Conservation (phyloP, 768 basidiomycete genomes). For the Podaxis sp. region DNA sequence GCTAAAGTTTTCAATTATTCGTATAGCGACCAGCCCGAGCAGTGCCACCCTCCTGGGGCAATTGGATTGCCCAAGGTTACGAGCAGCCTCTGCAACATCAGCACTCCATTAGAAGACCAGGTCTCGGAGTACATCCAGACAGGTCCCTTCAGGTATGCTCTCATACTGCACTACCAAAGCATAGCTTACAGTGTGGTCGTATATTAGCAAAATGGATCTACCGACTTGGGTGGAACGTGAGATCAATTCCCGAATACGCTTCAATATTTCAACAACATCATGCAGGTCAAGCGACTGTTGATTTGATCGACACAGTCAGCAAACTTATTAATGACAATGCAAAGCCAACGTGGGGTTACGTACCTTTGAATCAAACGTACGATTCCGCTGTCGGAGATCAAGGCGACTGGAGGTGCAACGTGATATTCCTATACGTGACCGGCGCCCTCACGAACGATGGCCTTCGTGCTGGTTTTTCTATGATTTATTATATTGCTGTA, state of each 20-base stretch:
- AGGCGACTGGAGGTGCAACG: background rate
- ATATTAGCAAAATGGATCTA: background rate
- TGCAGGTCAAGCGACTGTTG: background rate
- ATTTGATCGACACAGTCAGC: background rate
- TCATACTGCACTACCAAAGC: too few relatives aligned
- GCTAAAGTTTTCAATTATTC: too few relatives aligned
- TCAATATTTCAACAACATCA: background rate
- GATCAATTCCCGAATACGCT: background rate
- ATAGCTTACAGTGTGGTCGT: background rate
- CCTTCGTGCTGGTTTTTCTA: background rate
- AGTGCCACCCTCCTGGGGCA: too few relatives aligned
- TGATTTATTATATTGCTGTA: background rate
- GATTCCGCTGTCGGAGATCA: background rate
- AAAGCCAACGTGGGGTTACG: background rate
- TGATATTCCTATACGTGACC: background rate
- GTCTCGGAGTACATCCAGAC: too few relatives aligned
- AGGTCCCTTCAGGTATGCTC: too few relatives aligned
- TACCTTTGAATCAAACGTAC: background rate
- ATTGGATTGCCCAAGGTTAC: too few relatives aligned
- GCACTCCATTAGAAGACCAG: too few relatives aligned
- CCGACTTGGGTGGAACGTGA: background rate
- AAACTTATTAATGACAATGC: background rate
- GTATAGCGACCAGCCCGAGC: too few relatives aligned
- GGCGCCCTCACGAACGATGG: background rate
- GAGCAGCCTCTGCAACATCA: too few relatives aligned